A percentile compares a stretch with the other conserved stretches of the same genome.
Conservation (phyloP, 495 filamentous ascomycete species). For the Tuber microsphaerosporum region DNA sequence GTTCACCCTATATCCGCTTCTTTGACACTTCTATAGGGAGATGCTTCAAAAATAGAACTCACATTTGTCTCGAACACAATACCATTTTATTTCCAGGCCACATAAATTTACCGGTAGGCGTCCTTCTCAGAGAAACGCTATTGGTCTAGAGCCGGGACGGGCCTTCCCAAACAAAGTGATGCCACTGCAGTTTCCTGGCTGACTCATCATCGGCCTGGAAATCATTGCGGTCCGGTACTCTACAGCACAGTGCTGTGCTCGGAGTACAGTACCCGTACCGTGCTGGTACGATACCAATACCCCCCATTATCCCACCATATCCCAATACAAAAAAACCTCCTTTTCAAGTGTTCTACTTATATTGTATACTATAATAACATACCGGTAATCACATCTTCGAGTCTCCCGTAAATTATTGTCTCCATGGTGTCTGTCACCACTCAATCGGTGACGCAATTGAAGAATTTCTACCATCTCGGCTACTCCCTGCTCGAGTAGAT, state of each 20-base stretch:
- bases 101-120: not conserved
- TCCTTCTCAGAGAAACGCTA: not conserved
- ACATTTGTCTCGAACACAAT: not conserved
- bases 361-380: not conserved
- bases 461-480: not conserved
- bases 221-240: too few species aligned
- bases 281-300: too few species aligned
- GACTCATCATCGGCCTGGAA: not conserved
- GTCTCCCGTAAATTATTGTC: not conserved
- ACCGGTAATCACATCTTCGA: not conserved
- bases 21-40: not conserved
- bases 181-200: not conserved
- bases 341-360: not conserved
- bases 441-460: not conserved
- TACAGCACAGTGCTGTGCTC: too few species aligned
- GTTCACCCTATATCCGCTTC: not conserved
- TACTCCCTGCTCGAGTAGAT: not conserved
- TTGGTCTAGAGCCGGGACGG: not conserved
- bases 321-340: not conserved
- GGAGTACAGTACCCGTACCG: too few species aligned
- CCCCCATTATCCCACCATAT: too few species aligned
- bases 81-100: not conserved
- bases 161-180: not conserved
- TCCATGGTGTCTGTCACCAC: not conserved
- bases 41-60: not conserved